Conservation (phyloP, 2,329 filamentous ascomycete species). For the Claviceps arundinis region DNA sequence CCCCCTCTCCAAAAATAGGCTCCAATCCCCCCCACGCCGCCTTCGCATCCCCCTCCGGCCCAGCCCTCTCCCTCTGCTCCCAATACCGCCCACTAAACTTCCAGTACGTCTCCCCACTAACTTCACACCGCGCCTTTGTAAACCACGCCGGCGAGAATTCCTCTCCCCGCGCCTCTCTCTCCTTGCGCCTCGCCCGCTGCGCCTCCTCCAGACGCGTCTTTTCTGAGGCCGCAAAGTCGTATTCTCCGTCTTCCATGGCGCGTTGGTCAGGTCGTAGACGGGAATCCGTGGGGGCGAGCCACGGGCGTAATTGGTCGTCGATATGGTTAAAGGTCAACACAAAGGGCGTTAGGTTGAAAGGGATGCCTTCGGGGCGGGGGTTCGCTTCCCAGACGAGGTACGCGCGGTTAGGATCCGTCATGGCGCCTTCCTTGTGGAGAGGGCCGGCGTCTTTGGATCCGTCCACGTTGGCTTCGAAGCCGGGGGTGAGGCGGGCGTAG, state of each 20-base stretch:
- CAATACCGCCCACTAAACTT: conserved; percentile 82
- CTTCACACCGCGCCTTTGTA: conserved; percentile 51
- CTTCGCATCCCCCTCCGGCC: conserved; percentile 38
- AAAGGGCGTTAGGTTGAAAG: conserved; percentile 95
- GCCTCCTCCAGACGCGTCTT: conserved; percentile 92
- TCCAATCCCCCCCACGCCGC: conserved; percentile 60
- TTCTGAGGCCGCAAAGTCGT: conserved; percentile 82
- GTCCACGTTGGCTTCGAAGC: conserved; percentile 64
- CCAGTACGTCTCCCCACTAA: conserved; percentile 87
- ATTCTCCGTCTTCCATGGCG: conserved; percentile 97
- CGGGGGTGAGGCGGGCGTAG: conserved; percentile 84
- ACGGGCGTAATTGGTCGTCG: conserved; percentile 62
- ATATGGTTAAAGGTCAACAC: conserved; percentile 89
- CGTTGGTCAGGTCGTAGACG: conserved; percentile 87
- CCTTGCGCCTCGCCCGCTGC: conserved; percentile 63
- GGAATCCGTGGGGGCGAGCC: conserved; percentile 85
- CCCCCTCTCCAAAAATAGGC: conserved; percentile 49
- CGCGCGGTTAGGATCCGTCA: conserved; percentile 56
- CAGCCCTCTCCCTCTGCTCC: conserved; percentile 55
- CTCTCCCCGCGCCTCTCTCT: conserved; percentile 64
- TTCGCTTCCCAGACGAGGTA: conserved; percentile 92
- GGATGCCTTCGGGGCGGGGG: conserved; percentile 65
- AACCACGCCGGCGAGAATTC: conserved; percentile 85
- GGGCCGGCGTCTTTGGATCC: conserved; percentile 31
- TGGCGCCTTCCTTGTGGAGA: conserved; percentile 35